These are phyloP conservation scores for Cyberlindnera bimundalis DNA, from an alignment of 805 yeast species.

Conservation along the genomic window DNA sequence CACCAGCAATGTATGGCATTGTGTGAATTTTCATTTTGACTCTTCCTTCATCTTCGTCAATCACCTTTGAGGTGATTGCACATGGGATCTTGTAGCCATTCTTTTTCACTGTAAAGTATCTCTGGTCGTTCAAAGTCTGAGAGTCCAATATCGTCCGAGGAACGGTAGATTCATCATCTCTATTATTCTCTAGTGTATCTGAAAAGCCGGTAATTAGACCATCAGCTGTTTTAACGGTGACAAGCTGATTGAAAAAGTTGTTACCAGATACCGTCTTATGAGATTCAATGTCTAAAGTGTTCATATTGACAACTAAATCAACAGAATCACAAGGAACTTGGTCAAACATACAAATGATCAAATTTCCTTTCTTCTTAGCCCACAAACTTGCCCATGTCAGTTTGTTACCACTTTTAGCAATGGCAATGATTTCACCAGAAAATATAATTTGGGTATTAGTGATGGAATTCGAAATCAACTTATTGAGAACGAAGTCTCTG, in stretches of 20 bases:
- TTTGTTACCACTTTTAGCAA: slow-evolving; percentile 60
- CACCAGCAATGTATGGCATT: slow-evolving; percentile 84
- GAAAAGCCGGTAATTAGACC: slow-evolving; percentile 30
- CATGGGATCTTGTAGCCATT: slow-evolving; percentile 57
- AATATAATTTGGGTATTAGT: slow-evolving; percentile 48
- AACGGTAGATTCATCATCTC: slow-evolving; percentile 20
- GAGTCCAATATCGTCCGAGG: slow-evolving; percentile 32
- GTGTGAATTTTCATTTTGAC: slow-evolving; percentile 67
- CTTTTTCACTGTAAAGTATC: slow-evolving; percentile 62
- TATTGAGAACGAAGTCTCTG: slow-evolving; percentile 61
- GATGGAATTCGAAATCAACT: slow-evolving; percentile 38
- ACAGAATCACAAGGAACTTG: slow-evolving; percentile 74
- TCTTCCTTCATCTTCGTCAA: slow-evolving; percentile 43
- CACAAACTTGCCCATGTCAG: slow-evolving; percentile 85
- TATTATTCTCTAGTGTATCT: slow-evolving; percentile 8
- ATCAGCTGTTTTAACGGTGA: slow-evolving; percentile 17
- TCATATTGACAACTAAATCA: slow-evolving; percentile 44
- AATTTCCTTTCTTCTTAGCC: slow-evolving; percentile 73
- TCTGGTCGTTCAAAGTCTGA: slow-evolving; percentile 46
- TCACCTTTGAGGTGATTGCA: slow-evolving; percentile 62
- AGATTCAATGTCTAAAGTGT: slow-evolving; percentile 17
- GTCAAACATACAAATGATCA: slow-evolving; percentile 81
- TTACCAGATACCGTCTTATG: slow-evolving; percentile 25
- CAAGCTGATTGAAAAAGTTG: slow-evolving; percentile 16
- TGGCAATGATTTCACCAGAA: slow-evolving; percentile 83